phyloP scores from a whole-genome alignment of 192 early-diverging fungal genomes.

The Entomortierella beljakovae region DNA sequence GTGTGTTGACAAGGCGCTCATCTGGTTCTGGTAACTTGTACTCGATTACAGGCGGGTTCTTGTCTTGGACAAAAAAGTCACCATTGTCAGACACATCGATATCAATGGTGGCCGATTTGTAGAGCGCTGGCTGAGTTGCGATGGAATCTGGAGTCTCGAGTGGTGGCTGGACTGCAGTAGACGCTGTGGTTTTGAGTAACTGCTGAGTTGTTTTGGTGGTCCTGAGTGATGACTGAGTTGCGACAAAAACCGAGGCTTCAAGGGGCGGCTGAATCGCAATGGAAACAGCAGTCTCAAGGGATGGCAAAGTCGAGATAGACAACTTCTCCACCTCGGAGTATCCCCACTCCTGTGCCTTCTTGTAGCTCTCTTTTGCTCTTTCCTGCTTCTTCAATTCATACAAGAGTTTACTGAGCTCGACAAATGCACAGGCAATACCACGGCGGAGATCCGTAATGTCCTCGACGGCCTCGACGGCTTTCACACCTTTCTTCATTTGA shows the following conservation, averaged over 20 bases:
- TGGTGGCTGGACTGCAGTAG: conserved; percentile 5
- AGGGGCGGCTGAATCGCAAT: conserved; percentile 9
- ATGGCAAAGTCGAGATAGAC: conserved; percentile 11
- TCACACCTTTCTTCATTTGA: conserved; percentile 27
- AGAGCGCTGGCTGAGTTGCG: not conserved
- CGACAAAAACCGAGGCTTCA: not conserved
- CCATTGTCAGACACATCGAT: conserved; percentile 9
- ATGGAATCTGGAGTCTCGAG: not conserved
- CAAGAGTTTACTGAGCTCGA: conserved; percentile 21
- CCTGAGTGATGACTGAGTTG: conserved; percentile 10
- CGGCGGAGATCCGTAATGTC: conserved; percentile 15
- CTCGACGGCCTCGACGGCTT: conserved; percentile 20
- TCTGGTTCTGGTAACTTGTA: conserved; percentile 22
- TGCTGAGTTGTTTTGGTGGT: conserved; percentile 3
- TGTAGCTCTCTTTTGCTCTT: conserved; percentile 23
- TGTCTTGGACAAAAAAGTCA: conserved; percentile 29
- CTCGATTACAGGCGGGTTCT: conserved; percentile 18
- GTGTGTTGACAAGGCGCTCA: conserved; percentile 21
- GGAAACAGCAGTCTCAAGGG: conserved; percentile 18
- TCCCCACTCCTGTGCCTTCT: conserved; percentile 34
- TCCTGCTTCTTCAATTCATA: conserved; percentile 7
- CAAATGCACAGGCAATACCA: conserved; percentile 18
- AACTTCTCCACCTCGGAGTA: conserved; percentile 5
- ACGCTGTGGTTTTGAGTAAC: not conserved
- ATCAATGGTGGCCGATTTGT: conserved; percentile 10